These are phyloP conservation scores for Phanerodontia chrysosporium DNA, from an alignment of 768 basidiomycete genomes.

Conservation along the genomic window DNA sequence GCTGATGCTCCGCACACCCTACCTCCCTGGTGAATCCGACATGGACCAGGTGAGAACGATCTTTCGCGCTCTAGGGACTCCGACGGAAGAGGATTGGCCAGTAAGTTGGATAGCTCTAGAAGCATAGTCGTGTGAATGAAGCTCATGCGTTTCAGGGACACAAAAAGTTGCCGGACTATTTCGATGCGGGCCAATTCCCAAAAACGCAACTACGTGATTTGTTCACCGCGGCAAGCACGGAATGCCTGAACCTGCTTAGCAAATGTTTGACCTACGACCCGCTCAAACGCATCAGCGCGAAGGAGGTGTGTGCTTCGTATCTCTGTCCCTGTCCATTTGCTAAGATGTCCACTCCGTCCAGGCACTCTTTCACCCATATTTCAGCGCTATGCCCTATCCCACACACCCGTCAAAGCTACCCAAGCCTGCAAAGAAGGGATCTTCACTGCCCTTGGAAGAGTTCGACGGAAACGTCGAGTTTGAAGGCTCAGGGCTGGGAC, in stretches of 20 bases:
- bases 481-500: slow-evolving; percentile 43
- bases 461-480: slow-evolving; percentile 70
- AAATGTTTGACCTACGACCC: slow-evolving; percentile 87
- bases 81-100: slow-evolving; percentile 97
- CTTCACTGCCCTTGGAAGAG: slow-evolving; percentile 65
- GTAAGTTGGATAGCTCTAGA: slow-evolving; percentile 39
- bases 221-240: slow-evolving; percentile 86
- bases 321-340: background rate
- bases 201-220: slow-evolving; percentile 78
- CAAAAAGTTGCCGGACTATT: slow-evolving; percentile 85
- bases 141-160: slow-evolving; percentile 57
- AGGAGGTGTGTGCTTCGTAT: slow-evolving; percentile 50
- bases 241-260: slow-evolving; percentile 77
- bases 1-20: slow-evolving; percentile 93
- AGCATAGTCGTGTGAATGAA: background rate
- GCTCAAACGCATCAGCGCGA: slow-evolving; percentile 70
- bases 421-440: slow-evolving; percentile 48
- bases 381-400: slow-evolving; percentile 80
- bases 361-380: slow-evolving; percentile 88
- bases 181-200: slow-evolving; percentile 82
- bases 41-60: slow-evolving; percentile 96
- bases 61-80: slow-evolving; percentile 92
- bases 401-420: slow-evolving; percentile 88
- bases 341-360: slow-evolving; percentile 25
- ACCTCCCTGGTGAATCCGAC: slow-evolving; percentile 91